Conservation (phyloP, 1,284 basidiomycete genomes). For the Puccinia hordei region DNA sequence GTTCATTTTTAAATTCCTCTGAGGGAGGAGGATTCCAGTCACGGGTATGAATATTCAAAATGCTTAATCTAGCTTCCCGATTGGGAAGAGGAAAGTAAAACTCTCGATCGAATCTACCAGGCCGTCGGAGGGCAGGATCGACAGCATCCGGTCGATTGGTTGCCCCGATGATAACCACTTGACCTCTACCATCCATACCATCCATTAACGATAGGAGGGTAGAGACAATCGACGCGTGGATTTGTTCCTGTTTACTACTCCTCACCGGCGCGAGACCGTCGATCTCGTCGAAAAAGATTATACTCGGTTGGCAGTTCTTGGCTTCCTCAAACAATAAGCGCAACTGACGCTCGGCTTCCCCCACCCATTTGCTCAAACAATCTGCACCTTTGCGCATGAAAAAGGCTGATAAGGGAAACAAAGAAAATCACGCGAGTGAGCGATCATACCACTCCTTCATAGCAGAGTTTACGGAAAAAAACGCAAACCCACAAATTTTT, state of each 20-base stretch:
- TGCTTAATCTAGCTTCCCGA: constrained; percentile 79
- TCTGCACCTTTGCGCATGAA: constrained; percentile 99
- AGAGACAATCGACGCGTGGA: constrained; percentile 95
- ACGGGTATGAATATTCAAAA: constrained; percentile 86
- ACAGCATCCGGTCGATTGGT: constrained; percentile 97
- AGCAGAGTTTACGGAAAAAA: constrained; percentile 1
- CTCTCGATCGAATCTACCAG: constrained; percentile 95
- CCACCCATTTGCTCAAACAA: constrained; percentile 98
- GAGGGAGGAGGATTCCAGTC: constrained; percentile 84
- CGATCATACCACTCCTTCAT: constrained; percentile 28
- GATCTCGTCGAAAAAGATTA: constrained; percentile 98
- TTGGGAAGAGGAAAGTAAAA: constrained; percentile 96
- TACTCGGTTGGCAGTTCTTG: constrained; percentile 84
- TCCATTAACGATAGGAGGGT: constrained; percentile 98
- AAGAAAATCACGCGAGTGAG: constrained; percentile 31
- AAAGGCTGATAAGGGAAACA: constrained; percentile 69
- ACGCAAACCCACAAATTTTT: constrained; percentile 72
- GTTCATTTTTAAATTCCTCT: constrained; percentile 67
- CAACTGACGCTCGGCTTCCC: constrained; percentile 95
- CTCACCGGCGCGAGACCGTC: constrained; percentile 96
- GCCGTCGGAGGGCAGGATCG: constrained; percentile 89
- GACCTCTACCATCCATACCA: constrained; percentile 94
- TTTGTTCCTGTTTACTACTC: constrained; percentile 97
- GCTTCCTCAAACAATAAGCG: constrained; percentile 96
- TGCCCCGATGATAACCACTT: constrained; percentile 97